phyloP scores from a whole-genome alignment of 179 eudicot species.

The Patellifolia procumbens region DNA sequence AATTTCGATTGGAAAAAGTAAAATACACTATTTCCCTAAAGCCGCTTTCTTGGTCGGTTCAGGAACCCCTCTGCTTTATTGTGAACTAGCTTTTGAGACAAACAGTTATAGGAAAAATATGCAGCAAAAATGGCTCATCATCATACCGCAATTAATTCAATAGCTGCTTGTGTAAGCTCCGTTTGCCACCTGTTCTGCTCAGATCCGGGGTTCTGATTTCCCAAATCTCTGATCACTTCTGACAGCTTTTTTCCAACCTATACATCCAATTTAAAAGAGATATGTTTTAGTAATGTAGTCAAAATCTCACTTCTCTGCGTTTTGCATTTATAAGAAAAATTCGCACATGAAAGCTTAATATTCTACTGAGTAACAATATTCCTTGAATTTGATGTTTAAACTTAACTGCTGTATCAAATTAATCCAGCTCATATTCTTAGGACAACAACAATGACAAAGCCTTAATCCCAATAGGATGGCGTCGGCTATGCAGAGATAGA shows the following conservation, averaged over 20 bases:
- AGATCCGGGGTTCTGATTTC: constrained; percentile 67
- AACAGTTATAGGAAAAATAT: not conserved
- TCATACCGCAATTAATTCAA: constrained; percentile 83
- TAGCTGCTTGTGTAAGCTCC: constrained; percentile 83
- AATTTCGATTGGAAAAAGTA: too few species aligned
- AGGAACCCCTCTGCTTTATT: too few species aligned
- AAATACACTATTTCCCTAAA: too few species aligned
- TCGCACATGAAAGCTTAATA: not conserved
- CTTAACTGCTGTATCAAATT: too few species aligned
- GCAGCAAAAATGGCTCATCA: not conserved
- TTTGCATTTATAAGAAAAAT: not conserved
- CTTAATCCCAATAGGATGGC: too few species aligned
- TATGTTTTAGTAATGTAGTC: not conserved
- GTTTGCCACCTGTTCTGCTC: constrained; percentile 87
- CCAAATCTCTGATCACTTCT: constrained; percentile 85
- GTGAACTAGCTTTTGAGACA: too few species aligned
- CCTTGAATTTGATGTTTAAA: too few species aligned
- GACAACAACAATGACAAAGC: too few species aligned
- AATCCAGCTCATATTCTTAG: too few species aligned
- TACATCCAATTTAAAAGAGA: constrained; percentile 8
- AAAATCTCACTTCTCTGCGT: not conserved
- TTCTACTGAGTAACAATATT: not conserved
- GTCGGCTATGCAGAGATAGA: too few species aligned
- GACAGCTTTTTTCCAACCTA: constrained; percentile 90
- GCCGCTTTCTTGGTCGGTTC: too few species aligned